phyloP scores from a whole-genome alignment of 192 early-diverging fungal species.

The Radiomyces spectabilis region DNA sequence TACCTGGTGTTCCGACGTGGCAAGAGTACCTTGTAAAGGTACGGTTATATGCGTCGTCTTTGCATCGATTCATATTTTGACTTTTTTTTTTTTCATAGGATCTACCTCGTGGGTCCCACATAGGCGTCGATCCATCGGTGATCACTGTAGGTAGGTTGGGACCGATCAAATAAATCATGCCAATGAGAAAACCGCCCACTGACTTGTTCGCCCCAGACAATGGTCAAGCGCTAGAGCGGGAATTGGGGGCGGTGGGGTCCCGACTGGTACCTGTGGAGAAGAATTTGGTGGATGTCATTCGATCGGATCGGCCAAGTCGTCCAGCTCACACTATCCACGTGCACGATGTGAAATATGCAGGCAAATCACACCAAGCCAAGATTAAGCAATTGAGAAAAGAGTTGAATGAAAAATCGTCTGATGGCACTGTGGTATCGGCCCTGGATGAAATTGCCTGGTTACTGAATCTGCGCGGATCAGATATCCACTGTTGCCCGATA shows the following conservation, averaged over 20 bases:
- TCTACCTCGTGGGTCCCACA: conserved; percentile 58
- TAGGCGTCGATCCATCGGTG: conserved; percentile 89
- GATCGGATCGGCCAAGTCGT: conserved; percentile 60
- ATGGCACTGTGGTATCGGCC: conserved; percentile 73
- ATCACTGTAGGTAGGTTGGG: conserved; percentile 52
- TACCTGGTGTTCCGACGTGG: conserved; percentile 79
- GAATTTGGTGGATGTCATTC: conserved; percentile 85
- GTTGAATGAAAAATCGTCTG: conserved; percentile 45
- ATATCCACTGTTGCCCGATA: conserved; percentile 90
- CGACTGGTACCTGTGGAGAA: conserved; percentile 54
- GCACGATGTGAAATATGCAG: conserved; percentile 53
- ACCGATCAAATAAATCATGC: not conserved
- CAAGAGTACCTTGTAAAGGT: conserved; percentile 78
- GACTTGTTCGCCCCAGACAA: no score
- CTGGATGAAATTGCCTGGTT: conserved; percentile 96
- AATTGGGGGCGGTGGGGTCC: conserved; percentile 36
- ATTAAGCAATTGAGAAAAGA: conserved; percentile 55
- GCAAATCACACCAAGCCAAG: conserved; percentile 44
- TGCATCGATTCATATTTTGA: not conserved
- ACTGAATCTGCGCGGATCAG: conserved; percentile 91
- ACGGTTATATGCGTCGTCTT: not conserved
- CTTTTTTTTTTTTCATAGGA: conserved; percentile 25
- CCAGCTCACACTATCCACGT: conserved; percentile 56
- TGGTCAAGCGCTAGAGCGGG: conserved; percentile 37
- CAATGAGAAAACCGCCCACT: no score